phyloP scores from a whole-genome alignment of 176 grass and related monocot species.

The Panicum miliaceum region DNA sequence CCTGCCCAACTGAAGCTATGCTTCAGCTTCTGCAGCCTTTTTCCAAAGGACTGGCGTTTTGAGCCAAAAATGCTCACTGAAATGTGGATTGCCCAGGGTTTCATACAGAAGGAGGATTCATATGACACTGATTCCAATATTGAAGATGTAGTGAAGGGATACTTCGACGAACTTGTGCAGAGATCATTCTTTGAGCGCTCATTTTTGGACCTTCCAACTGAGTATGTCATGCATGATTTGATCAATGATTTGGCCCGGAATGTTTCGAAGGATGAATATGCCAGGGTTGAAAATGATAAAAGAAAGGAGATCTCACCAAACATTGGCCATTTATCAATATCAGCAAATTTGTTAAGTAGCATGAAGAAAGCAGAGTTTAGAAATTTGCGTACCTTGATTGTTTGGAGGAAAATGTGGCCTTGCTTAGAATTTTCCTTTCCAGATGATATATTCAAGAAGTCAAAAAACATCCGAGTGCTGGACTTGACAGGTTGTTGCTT shows the following conservation, averaged over 20 bases:
- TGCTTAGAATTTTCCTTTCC: conserved; percentile 36
- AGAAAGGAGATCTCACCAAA: conserved; percentile 35
- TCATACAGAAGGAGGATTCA: conserved; percentile 47
- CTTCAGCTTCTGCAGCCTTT: conserved; percentile 70
- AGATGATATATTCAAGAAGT: conserved; percentile 49
- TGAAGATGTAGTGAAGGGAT: conserved; percentile 41
- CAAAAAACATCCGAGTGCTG: conserved; percentile 55
- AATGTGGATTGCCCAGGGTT: conserved; percentile 79
- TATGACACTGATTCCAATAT: conserved; percentile 29
- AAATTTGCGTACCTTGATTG: conserved; percentile 50
- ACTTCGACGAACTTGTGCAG: conserved; percentile 55
- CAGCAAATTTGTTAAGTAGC: not conserved
- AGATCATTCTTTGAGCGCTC: conserved; percentile 67
- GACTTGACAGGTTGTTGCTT: conserved; percentile 51
- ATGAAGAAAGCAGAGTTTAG: conserved; percentile 44
- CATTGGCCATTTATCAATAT: conserved; percentile 55
- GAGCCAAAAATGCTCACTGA: conserved; percentile 43
- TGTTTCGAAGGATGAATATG: conserved; percentile 58
- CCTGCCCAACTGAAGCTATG: conserved; percentile 59
- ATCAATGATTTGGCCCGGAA: conserved; percentile 60
- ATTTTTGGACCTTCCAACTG: not conserved
- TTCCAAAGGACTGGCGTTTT: conserved; percentile 60
- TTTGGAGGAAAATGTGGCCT: conserved; percentile 45
- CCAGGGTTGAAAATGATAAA: conserved; percentile 48
- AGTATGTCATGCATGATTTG: conserved; percentile 67